Percentiles rank a stretch among this genome's conserved stretches.
Evolutionary conservation across 345 rosid species (phyloP).

Genomic region (Ceriops zippeliana): DNA sequence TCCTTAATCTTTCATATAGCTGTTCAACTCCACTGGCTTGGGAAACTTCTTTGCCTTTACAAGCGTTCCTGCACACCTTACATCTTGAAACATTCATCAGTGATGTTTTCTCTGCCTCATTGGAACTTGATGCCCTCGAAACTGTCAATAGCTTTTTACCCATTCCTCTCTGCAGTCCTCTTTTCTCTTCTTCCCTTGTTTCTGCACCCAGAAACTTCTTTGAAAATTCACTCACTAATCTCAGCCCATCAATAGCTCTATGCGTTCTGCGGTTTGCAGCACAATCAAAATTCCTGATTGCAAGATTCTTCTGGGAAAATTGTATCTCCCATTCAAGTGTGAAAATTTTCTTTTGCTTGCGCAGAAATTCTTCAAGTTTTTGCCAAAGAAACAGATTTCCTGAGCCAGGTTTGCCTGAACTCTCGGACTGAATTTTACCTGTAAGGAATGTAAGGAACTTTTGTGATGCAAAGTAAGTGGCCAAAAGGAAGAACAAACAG

Average conservation of each 20-base stretch:
- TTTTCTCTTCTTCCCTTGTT: background rate
- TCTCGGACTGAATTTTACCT: background rate
- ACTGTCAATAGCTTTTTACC: background rate
- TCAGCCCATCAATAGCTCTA: constrained; percentile 6
- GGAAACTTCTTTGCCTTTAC: constrained; percentile 14
- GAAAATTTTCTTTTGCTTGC: constrained; percentile 6
- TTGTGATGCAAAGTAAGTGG: background rate
- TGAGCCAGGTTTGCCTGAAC: background rate
- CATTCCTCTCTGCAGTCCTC: background rate
- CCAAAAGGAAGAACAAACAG: background rate
- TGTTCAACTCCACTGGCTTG: constrained; percentile 22
- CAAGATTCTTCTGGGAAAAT: constrained; percentile 3
- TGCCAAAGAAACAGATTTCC: background rate
- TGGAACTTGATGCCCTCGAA: constrained; percentile 6
- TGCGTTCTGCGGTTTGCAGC: constrained; percentile 9
- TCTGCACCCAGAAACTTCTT: background rate
- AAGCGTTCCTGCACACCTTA: background rate
- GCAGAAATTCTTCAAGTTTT: constrained; percentile 8
- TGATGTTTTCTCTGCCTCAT: background rate
- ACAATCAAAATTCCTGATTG: constrained; percentile 5
- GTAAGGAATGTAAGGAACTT: background rate
- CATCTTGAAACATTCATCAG: constrained; percentile 9
- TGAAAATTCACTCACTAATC: background rate
- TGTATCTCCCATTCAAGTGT: constrained; percentile 6
- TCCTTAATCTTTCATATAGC: constrained; percentile 26